Base-by-base conservation (phyloP, 768 basidiomycete species). In the Rhodotorula paludigena region DNA sequence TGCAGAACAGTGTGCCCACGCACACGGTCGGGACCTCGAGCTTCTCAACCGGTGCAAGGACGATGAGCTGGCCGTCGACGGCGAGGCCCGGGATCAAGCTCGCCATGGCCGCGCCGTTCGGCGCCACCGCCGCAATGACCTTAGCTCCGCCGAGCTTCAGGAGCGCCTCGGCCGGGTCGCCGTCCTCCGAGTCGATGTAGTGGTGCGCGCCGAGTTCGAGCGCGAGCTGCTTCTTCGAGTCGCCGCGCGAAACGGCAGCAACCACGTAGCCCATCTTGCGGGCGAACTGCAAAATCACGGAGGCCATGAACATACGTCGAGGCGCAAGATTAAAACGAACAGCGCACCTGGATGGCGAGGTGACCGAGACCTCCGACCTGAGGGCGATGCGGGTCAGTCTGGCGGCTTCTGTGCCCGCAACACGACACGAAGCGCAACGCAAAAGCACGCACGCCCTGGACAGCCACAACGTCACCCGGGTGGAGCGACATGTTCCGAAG, bases 61-160 rank as follows among this genome's bases (percentile, higher is more conserved):
- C 45, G 45, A 73, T 54, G 5, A 75, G 66, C 35, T 58, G 61
- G 9, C 75, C 75, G 28, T 47, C 33, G 30, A 63, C 62, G 25
- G 56, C 61, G 33, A 74, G 67, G 2, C 69, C 75, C n/a, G 25
- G 39, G 25, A 72, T n/a, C 45, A 76, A 63, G 2, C 41, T 52
- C 8, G 44, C 28, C 30, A 75, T 60, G 10, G 61, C 49, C 16
- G 68, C 45, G 6, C 66, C 60, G n/a, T 47, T 47, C 1, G 74
- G 74, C 1, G 74, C 74, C 25, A 59, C 41, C 4, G 42, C 54
- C 18, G 64, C 70, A 59, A 81, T 78, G 47, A 80, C 72, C 57
- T 78, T 78, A 15, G 81, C 80, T 20, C 81, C 80, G 14, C 81
- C 80, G 28, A 80, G 67, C 66, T 79, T 74, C 66, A 77, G 68